Conservation (phyloP, 2,329 filamentous ascomycete species). For the Colletotrichum viniferum region DNA sequence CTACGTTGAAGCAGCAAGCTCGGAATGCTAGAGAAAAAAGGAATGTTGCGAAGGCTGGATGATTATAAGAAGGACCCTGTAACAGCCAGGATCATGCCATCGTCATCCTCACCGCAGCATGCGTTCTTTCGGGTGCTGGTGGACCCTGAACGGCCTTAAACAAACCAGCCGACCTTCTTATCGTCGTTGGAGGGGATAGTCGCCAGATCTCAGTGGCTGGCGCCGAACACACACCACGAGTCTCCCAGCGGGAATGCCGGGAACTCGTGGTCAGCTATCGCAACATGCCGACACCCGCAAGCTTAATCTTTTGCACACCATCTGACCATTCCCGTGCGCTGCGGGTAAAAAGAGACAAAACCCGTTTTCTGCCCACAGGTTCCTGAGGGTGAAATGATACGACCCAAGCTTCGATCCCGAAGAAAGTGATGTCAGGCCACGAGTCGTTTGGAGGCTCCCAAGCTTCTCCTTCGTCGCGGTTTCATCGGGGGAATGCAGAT, state of each 20-base stretch:
- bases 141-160: neutral
- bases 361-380: neutral
- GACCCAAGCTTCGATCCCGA: neutral
- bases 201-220: neutral
- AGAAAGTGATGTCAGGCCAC: conserved; percentile 1
- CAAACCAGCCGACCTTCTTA: neutral
- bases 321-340: neutral
- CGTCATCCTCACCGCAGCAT: neutral
- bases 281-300: neutral
- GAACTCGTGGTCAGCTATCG: neutral
- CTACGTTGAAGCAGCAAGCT: neutral
- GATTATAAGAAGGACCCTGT: neutral
- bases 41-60: neutral
- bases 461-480: neutral
- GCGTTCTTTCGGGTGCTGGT: neutral
- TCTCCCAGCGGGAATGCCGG: neutral
- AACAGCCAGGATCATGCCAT: conserved; percentile 9
- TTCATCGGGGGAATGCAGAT: neutral
- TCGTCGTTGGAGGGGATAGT: neutral
- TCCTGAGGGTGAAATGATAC: neutral
- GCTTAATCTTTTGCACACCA: neutral
- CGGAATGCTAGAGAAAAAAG: neutral
- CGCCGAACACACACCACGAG: neutral
- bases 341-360: neutral
- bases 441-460: neutral